Base-by-base conservation (phyloP, 768 basidiomycete species). In the Lactarius pseudohatsudake region DNA sequence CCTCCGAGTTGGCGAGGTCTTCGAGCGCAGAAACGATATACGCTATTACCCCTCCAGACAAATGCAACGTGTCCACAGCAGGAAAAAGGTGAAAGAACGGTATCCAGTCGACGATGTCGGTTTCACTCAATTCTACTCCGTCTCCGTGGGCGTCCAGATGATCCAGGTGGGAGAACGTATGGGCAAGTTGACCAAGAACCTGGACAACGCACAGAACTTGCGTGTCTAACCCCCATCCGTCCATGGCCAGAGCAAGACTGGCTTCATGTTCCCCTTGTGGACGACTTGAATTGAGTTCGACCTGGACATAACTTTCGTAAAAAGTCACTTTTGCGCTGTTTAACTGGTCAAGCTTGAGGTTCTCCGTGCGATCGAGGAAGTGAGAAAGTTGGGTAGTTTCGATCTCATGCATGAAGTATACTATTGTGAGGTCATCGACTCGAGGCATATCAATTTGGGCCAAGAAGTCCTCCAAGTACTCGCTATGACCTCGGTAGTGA, bases 161-260 rank as follows among this genome's bases (percentile, higher is more conserved):
- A n/a, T n/a, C n/a, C 45, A n/a, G 10, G 9, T n/a, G 10, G n/a
- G 45, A 47, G 45, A n/a, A 47, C 3, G 3, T 10, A 3, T 9
- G 9, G 20, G 4, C 9, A 8, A 47, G 45, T n/a, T 47, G 45
- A 10, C n/a, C n/a, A 47, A 47, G 45, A 8, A n/a, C n/a, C 9
- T 47, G 0, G n/a, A 10, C 45, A n/a, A 47, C 1, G 45, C n/a
- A 1, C n/a, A 2, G n/a, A n/a, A 47, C 45, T 2, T n/a, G 45
- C n/a, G 9, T 1, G 9, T 22, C 20, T 47, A 47, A n/a, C 45
- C n/a, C 3, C 3, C 0, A 0, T n/a, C 3, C 18, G 0, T 7
- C 45, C 45, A 47, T 0, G 9, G 22, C n/a, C 9, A 47, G n/a
- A 47, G 45, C 10, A 47, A 47, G 18, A 5, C 10, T 2, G 9